These are phyloP conservation scores for Pichia sp. DNA, from an alignment of 1,139 yeast genomes.

Conservation along the genomic window DNA sequence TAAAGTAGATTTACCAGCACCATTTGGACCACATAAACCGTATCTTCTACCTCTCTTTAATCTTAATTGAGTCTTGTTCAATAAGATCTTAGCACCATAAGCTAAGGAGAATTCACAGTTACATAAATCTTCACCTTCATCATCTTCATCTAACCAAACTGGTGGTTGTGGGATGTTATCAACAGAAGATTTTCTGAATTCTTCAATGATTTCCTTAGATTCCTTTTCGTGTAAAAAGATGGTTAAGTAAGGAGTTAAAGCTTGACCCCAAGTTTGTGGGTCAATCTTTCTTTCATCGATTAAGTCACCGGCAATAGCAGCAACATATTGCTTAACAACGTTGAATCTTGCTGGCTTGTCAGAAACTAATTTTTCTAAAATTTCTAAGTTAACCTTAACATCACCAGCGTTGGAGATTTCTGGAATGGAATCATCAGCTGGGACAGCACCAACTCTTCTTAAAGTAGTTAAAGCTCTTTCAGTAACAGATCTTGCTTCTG, in stretches of 20 bases:
- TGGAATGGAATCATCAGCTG: conserved; percentile 82
- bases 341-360: conserved; percentile 72
- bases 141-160: conserved; percentile 96
- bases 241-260: conserved; percentile 89
- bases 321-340: conserved; percentile 70
- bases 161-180: conserved; percentile 98
- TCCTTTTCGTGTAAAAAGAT: conserved; percentile 90
- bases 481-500: conserved; percentile 99
- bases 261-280: conserved; percentile 83
- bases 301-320: conserved; percentile 97
- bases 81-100: conserved; percentile 99
- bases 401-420: conserved; percentile 99
- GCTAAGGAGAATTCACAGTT: conserved; percentile 99
- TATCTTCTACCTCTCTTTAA: conserved; percentile 99
- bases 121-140: conserved; percentile 99
- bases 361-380: conserved; percentile 66
- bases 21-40: conserved; percentile 99
- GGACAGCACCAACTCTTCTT: conserved; percentile 97
- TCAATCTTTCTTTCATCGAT: conserved; percentile 96
- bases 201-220: conserved; percentile 86
- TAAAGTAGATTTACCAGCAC: conserved; percentile 99
- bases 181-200: conserved; percentile 91
- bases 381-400: conserved; percentile 73
- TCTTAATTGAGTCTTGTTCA: conserved; percentile 98
- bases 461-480: conserved; percentile 94